Evolutionary conservation across 2,329 filamentous ascomycete species (phyloP).

Genomic region (Myriosclerotinia scirpicola): DNA sequence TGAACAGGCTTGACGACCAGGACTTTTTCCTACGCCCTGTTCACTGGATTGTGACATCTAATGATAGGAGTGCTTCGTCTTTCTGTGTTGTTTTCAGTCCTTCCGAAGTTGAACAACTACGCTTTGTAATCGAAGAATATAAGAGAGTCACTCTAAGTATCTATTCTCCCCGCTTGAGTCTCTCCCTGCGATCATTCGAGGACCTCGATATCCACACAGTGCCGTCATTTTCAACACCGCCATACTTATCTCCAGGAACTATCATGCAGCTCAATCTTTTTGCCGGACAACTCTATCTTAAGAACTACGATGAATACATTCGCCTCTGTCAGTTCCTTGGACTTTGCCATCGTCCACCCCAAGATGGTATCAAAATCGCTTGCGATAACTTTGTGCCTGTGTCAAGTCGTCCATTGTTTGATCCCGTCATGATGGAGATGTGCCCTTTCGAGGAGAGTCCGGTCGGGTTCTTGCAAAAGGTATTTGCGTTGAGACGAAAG

Average conservation of each 20-base stretch:
- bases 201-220: slow-evolving; percentile 47
- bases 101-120: too few species aligned
- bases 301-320: slow-evolving; percentile 54
- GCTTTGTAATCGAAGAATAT: too few species aligned
- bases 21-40: slow-evolving; percentile 55
- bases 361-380: slow-evolving; percentile 29
- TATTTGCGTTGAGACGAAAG: slow-evolving; percentile 42
- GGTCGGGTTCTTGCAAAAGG: slow-evolving; percentile 44
- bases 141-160: slow-evolving; percentile 51
- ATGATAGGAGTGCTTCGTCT: too few species aligned
- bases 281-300: slow-evolving; percentile 65
- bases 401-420: slow-evolving; percentile 10
- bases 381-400: slow-evolving; percentile 42
- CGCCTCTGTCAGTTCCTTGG: slow-evolving; percentile 54
- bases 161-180: slow-evolving; percentile 50
- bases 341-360: slow-evolving; percentile 42
- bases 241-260: too few species aligned
- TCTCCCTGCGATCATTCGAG: slow-evolving; percentile 46
- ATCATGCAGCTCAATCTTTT: slow-evolving; percentile 61
- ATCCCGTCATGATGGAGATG: slow-evolving; percentile 9
- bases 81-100: slow-evolving; percentile 59
- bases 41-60: too few species aligned
- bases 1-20: not conserved
- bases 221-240: too few species aligned
- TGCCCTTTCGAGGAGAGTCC: slow-evolving; percentile 44